phyloP scores from a whole-genome alignment of 495 filamentous ascomycete genomes.

The Amniculicola lignicola region DNA sequence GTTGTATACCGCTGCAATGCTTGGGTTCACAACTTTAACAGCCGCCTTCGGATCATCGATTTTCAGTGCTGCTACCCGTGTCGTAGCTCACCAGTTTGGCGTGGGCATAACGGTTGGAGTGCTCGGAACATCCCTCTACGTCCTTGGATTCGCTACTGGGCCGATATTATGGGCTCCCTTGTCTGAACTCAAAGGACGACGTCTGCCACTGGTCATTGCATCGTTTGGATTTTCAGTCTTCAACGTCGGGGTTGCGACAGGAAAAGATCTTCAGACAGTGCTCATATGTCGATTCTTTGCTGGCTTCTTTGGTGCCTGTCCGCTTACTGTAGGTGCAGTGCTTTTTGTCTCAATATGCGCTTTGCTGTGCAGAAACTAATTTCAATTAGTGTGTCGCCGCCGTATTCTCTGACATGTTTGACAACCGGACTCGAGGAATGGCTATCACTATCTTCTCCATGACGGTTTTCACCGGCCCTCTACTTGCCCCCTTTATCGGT shows the following conservation, averaged over 20 bases:
- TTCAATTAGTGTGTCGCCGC: conserved; percentile 59
- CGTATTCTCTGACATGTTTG: conserved; percentile 85
- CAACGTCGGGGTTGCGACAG: conserved; percentile 64
- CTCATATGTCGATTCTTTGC: conserved; percentile 81
- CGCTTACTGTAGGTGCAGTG: conserved; percentile 57
- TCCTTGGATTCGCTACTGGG: conserved; percentile 68
- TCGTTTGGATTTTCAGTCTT: conserved; percentile 82
- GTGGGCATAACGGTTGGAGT: conserved; percentile 60
- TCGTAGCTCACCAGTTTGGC: conserved; percentile 51
- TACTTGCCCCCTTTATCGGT: conserved; percentile 78
- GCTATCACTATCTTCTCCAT: conserved; percentile 81
- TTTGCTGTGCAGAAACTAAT: background rate
- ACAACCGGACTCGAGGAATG: conserved; percentile 71
- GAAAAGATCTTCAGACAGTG: conserved; percentile 78
- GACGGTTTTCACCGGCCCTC: conserved; percentile 78
- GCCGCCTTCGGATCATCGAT: conserved; percentile 70
- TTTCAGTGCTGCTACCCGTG: conserved; percentile 61
- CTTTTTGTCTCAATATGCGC: background rate
- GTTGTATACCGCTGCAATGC: conserved; percentile 65
- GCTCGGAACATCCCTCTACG: conserved; percentile 67
- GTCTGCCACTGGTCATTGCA: conserved; percentile 64
- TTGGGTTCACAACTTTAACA: conserved; percentile 74
- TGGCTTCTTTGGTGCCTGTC: conserved; percentile 70
- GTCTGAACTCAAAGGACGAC: conserved; percentile 74
- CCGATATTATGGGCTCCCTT: conserved; percentile 61